Evolutionary conservation across 495 filamentous ascomycete species (phyloP).

Genomic region (Recurvomyces mirabilis): DNA sequence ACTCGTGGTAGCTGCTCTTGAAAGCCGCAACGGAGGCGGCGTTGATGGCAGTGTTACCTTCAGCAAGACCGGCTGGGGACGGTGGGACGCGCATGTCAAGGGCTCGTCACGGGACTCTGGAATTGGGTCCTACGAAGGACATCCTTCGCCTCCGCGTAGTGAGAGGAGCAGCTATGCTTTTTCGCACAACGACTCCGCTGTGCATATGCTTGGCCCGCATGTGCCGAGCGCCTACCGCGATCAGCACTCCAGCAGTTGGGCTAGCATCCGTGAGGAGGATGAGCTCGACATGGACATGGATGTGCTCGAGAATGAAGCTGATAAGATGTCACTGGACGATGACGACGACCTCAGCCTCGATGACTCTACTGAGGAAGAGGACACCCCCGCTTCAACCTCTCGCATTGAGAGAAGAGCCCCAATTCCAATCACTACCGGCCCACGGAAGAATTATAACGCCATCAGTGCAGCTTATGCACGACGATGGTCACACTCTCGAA

Average conservation of each 20-base stretch:
- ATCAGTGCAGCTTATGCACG: conserved; percentile 4
- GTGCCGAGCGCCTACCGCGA: conserved; percentile 38
- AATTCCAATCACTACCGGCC: conserved; percentile 11
- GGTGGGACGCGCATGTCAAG: conserved; percentile 76
- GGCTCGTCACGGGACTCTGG: conserved; percentile 32
- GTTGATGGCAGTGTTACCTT: conserved; percentile 69
- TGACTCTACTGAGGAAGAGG: conserved; percentile 93
- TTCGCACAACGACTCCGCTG: conserved; percentile 24
- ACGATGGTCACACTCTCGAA: conserved; percentile 13
- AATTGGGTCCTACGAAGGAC: conserved; percentile 20
- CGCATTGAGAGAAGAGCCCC: conserved; percentile 58
- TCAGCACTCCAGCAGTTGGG: conserved; percentile 51
- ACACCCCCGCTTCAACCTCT: conserved; percentile 86
- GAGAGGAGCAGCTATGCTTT: conserved; percentile 29
- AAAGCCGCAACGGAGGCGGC: conserved; percentile 58
- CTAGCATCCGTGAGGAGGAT: conserved; percentile 45
- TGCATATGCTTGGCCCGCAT: conserved; percentile 26
- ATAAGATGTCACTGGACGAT: conserved; percentile 88
- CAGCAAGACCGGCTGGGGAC: conserved; percentile 94
- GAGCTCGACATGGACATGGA: conserved; percentile 55
- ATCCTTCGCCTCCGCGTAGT: conserved; percentile 17
- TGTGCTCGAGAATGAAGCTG: conserved; percentile 65
- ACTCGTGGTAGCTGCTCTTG: conserved; percentile 73
- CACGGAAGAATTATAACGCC: conserved; percentile 28
- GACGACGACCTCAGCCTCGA: conserved; percentile 80